These are phyloP conservation scores for Globisporangium rhizosaccharum DNA, from an alignment of 352 stramenopile species.

Conservation along the genomic window DNA sequence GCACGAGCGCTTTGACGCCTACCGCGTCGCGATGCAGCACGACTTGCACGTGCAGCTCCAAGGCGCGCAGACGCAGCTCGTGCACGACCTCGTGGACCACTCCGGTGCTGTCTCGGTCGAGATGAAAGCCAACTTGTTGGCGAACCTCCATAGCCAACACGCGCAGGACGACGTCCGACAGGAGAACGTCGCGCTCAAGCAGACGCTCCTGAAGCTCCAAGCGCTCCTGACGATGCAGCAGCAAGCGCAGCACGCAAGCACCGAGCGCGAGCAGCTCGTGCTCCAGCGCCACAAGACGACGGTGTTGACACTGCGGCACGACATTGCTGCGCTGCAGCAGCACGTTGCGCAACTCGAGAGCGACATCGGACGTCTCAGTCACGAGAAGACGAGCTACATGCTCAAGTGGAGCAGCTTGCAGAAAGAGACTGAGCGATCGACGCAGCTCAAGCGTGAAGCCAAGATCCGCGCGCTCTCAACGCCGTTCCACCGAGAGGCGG, in stretches of 20 bases:
- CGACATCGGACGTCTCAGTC: constrained; percentile 36
- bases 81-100: constrained; percentile 55
- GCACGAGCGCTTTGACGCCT: constrained; percentile 63
- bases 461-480: constrained; percentile 48
- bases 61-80: constrained; percentile 40
- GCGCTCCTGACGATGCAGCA: constrained; percentile 58
- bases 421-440: constrained; percentile 32
- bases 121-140: constrained; percentile 44
- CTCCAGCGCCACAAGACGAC: constrained; percentile 30
- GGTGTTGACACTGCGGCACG: constrained; percentile 29
- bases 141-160: constrained; percentile 37
- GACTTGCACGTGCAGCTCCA: constrained; percentile 57
- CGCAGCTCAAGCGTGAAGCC: constrained; percentile 34
- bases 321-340: constrained; percentile 40
- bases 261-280: constrained; percentile 36
- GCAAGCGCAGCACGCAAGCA: constrained; percentile 27
- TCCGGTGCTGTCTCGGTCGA: constrained; percentile 46
- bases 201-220: constrained; percentile 64
- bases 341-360: constrained; percentile 44
- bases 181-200: constrained; percentile 64
- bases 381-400: constrained; percentile 43
- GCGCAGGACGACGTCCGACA: constrained; percentile 36
- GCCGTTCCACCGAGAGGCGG: constrained; percentile 18
- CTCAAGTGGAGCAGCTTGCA: constrained; percentile 39
- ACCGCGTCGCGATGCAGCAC: constrained; percentile 49